Conservation (phyloP, 1,284 basidiomycete genomes). For the Clitocybe nebularis region DNA sequence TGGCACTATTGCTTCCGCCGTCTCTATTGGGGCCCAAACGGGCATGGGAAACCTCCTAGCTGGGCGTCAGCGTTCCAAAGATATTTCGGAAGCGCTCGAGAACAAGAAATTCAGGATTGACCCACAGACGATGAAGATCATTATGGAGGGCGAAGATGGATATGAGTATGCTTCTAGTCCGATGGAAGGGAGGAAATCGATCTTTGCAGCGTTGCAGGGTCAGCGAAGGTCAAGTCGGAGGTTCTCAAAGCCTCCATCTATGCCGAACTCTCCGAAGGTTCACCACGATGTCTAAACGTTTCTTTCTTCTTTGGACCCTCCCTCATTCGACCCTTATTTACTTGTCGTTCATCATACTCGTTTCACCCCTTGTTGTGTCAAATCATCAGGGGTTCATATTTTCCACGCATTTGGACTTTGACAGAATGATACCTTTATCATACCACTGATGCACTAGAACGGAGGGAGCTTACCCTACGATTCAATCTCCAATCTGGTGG, state of each 20-base stretch:
- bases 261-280: neutral
- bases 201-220: slow-evolving; percentile 27
- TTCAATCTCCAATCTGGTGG: too few species aligned
- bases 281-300: neutral
- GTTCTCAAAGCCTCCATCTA: neutral
- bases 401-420: too few species aligned
- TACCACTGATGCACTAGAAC: too few species aligned
- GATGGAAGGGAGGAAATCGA: slow-evolving; percentile 23
- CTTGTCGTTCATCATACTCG: neutral
- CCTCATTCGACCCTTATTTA: neutral
- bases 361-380: too few species aligned
- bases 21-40: slow-evolving; percentile 47
- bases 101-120: slow-evolving; percentile 48
- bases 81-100: slow-evolving; percentile 35
- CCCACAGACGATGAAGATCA: slow-evolving; percentile 40
- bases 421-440: too few species aligned
- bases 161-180: slow-evolving; percentile 33
- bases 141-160: slow-evolving; percentile 47
- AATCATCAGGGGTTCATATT: too few species aligned
- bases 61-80: slow-evolving; percentile 31
- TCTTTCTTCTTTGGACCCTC: neutral
- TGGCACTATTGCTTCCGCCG: slow-evolving; percentile 52
- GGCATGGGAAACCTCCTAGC: slow-evolving; percentile 41
- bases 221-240: slow-evolving; percentile 2
- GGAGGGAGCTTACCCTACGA: too few species aligned